Evolutionary conservation across 2,329 filamentous ascomycete genomes (phyloP), one percentile per base, ranked within the genome.

Genomic region (Penicillium sp.): DNA sequence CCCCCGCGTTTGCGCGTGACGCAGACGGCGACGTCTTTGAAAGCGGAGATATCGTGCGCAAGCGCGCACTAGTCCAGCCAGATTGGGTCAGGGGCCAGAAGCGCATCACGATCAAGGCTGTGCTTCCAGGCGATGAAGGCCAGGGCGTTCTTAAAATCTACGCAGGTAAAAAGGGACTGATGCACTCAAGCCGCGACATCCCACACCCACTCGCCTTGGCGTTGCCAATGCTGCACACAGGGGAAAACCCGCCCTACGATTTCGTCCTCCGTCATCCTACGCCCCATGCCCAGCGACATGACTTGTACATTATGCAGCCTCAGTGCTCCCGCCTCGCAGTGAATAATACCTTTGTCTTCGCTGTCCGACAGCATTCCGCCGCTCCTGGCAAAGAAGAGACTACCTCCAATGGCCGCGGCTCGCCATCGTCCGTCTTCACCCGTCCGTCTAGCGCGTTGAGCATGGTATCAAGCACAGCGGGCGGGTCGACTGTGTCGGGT

Each of bases 261-360:
- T 99, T 97, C 70, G 80, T 96, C 38, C 87, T 86, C 33, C 83
- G 93, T 4, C 93, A 99, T 67, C 95, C 95, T 7, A 99, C 93
- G 2, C 93, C 93, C 8, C 93, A 99, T 68, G 93, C 93, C n/a
- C 90, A 95, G 65, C 83, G 92, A 35, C 91, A 99, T 69, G 93
- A 99, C 67, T 84, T 99, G 50, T 99, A 99, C 69, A 88, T 99
- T 55, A 88, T 91, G 37, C 93, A 97, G 66, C 93, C 95, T 1
- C 95, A 99, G 70, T 99, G 93, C 68, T 81, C 86, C 57, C 83
- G 85, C 22, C 77, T 99, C 25, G 91, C 89, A 1, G 78, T 95
- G 48, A 96, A 97, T 75, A 97, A 99, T 67, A 99, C 93, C 0
- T 99, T 96, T 65, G 92, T 99, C 25, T 99, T 99, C 69, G 88